Evolutionary conservation across 1,284 basidiomycete genomes (phyloP).

Genomic region (Heterobasidion parviporum): DNA sequence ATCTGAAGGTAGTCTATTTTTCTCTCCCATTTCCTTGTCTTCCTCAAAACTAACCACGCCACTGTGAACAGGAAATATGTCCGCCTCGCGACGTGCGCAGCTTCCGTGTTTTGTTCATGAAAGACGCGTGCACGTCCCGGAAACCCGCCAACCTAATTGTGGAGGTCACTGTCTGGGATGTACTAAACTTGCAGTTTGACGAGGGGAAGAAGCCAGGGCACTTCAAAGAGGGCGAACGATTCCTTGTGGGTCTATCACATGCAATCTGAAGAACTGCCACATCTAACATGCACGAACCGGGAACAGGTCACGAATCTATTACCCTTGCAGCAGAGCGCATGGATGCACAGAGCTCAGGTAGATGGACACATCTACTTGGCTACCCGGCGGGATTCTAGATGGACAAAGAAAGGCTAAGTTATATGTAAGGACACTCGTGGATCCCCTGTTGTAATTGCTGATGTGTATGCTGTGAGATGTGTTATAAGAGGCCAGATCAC

Average conservation of each 20-base stretch:
- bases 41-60: not conserved
- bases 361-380: conserved; percentile 55
- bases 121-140: conserved; percentile 55
- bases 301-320: conserved; percentile 53
- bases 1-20: conserved; percentile 45
- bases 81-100: conserved; percentile 74
- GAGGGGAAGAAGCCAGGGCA: conserved; percentile 45
- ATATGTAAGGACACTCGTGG: not conserved
- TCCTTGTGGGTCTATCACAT: conserved; percentile 42
- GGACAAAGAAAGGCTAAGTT: not conserved
- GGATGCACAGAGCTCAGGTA: conserved; percentile 44
- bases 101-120: conserved; percentile 73
- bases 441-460: not conserved
- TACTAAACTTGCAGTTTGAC: conserved; percentile 38
- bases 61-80: conserved; percentile 43
- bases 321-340: conserved; percentile 52
- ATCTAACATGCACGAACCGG: not conserved
- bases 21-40: not conserved
- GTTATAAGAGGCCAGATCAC: not conserved
- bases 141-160: conserved; percentile 50
- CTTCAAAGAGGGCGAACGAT: conserved; percentile 63
- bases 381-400: conserved; percentile 45
- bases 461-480: not conserved
- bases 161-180: conserved; percentile 84
- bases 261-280: not conserved